Evolutionary conservation across 257 asterid species (phyloP), one percentile per base, ranked within the genome.

Genomic region (Forsythia suspensa): DNA sequence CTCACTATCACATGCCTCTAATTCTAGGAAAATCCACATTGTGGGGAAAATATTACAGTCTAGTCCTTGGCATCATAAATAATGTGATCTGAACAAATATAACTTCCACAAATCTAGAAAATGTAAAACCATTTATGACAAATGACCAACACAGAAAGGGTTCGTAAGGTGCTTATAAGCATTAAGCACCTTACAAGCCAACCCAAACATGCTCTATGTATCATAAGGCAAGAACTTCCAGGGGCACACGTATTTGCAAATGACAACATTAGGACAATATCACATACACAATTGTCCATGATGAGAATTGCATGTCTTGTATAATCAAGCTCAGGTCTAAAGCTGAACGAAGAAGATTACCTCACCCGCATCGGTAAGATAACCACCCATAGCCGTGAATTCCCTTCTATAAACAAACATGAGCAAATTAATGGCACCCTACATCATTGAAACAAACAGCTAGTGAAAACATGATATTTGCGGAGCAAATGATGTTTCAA

Each of bases 311-410:
- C 20, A 80, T 68, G 61, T 12, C 61, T 34, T 41, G 73, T 21
- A 61, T 74, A 75, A 41, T 70, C 41, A 75, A 73, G 51, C 39
- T 37, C 46, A 73, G 12, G 57, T 36, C 40, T 42, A 29, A 8
- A 67, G 77, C n/a, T 39, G 76, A 77, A 79, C 2, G 34, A 1
- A 80, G 77, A 80, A 86, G 57, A 85, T 90, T 93, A 95, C 99
- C 97, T 95, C 99, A 75, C 99, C 98, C 72, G 97, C 97, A 80
- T 93, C 97, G 43, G 98, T 95, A 77, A 95, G 96, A 86, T 93
- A 95, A 87, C 98, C 99, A 82, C 99, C 99, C 97, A 95, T 92
- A 79, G 90, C 89, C 29, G 91, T 59, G 82, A 95, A 95, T 88
- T 95, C 99, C 83, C 90, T 91, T 89, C 94, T 89, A 83, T 93